These are phyloP conservation scores for Spathaspora gorwiae DNA, from an alignment of 805 yeast species.

Conservation along the genomic window DNA sequence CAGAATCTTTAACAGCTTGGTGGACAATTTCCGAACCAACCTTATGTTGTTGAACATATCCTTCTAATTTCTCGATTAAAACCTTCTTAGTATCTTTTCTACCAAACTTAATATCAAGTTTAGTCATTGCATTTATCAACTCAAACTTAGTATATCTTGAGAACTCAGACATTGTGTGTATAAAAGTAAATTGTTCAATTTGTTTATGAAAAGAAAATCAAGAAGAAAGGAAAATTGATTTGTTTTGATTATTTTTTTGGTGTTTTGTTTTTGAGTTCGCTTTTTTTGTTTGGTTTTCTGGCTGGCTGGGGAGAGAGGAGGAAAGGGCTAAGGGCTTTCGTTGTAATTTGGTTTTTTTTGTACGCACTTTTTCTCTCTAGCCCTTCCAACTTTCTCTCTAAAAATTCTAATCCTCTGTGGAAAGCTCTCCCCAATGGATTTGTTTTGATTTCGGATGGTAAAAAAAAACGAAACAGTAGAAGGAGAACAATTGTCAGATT, in stretches of 20 bases:
- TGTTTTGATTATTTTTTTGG: slow-evolving; percentile 1
- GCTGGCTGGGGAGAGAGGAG: no score
- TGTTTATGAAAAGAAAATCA: background rate
- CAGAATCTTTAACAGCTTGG: slow-evolving; percentile 14
- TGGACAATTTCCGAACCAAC: slow-evolving; percentile 18
- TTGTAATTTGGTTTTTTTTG: no score
- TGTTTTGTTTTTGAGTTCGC: background rate
- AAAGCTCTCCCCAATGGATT: no score
- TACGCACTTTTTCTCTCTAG: no score
- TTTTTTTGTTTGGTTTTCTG: background rate
- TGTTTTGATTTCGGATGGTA: no score
- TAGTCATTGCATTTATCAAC: slow-evolving; percentile 29
- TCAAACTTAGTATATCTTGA: slow-evolving; percentile 37
- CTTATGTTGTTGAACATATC: slow-evolving; percentile 20
- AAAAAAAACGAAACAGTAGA: no score
- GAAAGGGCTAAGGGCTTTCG: no score
- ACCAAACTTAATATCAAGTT: slow-evolving; percentile 29
- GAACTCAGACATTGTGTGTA: slow-evolving; percentile 29
- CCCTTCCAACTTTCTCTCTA: no score
- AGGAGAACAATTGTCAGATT: no score
- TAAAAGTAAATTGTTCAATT: background rate
- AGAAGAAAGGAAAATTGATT: background rate
- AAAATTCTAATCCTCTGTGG: no score
- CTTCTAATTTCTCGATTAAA: slow-evolving; percentile 34
- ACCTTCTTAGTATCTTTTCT: slow-evolving; percentile 40